phyloP scores from a whole-genome alignment of 2,329 filamentous ascomycete species.

The Alternaria brassicae region DNA sequence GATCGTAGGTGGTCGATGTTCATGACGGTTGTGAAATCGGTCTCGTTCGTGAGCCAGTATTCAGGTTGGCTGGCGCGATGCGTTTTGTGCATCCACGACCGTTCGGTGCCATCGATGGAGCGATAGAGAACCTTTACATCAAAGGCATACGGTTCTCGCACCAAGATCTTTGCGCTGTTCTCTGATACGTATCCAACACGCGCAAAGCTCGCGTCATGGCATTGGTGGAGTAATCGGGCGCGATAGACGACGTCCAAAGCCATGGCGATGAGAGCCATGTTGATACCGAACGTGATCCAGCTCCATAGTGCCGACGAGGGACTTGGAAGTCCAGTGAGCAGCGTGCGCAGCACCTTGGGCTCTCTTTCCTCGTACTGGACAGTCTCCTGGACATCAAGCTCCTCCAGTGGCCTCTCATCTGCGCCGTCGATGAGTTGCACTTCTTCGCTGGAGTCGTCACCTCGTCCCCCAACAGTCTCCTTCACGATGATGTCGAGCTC shows the following conservation, averaged over 20 bases:
- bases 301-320: constrained; percentile 72
- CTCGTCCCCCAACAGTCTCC: constrained; percentile 48
- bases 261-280: constrained; percentile 71
- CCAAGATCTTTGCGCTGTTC: constrained; percentile 77
- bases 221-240: constrained; percentile 72
- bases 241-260: constrained; percentile 80
- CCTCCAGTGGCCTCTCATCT: constrained; percentile 46
- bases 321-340: constrained; percentile 79
- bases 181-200: constrained; percentile 87
- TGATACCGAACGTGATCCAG: constrained; percentile 72
- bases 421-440: constrained; percentile 52
- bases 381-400: constrained; percentile 69
- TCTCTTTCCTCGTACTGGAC: constrained; percentile 66
- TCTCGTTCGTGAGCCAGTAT: constrained; percentile 70
- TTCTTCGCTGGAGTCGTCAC: constrained; percentile 41
- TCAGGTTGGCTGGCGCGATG: constrained; percentile 41
- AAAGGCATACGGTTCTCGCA: constrained; percentile 80
- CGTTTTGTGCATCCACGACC: constrained; percentile 44
- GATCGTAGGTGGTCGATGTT: constrained; percentile 71
- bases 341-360: constrained; percentile 65
- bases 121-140: constrained; percentile 62
- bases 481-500: constrained; percentile 61
- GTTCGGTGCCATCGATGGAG: constrained; percentile 34
- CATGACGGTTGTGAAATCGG: constrained; percentile 81
- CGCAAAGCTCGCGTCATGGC: constrained; percentile 80